Evolutionary conservation across 352 stramenopile species (phyloP).

Genomic region (Globisporangium carolinianum): DNA sequence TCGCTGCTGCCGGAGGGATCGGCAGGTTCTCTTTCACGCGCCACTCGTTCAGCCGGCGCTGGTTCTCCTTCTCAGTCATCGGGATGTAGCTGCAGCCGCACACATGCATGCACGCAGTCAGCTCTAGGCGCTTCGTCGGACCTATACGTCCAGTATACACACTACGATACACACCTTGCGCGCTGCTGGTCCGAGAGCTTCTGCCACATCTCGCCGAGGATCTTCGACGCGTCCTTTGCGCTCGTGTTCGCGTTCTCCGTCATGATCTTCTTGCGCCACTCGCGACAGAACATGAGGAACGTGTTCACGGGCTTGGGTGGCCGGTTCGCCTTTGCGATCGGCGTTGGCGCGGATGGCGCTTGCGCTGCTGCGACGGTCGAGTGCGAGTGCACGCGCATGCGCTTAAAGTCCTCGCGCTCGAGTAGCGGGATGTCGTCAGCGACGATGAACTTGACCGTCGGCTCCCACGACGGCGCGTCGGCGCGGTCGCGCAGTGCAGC

Average conservation of each 20-base stretch:
- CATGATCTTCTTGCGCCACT: slow-evolving; percentile 83
- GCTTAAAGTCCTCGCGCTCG: slow-evolving; percentile 75
- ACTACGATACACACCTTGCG: slow-evolving; percentile 31
- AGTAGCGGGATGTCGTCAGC: slow-evolving; percentile 66
- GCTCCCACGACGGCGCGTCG: slow-evolving; percentile 53
- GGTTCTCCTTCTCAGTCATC: slow-evolving; percentile 72
- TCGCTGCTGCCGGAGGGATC: slow-evolving; percentile 4
- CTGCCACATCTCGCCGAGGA: slow-evolving; percentile 82
- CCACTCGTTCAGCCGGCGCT: slow-evolving; percentile 71
- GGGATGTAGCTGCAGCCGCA: slow-evolving; percentile 42
- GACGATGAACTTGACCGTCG: slow-evolving; percentile 68
- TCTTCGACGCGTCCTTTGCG: slow-evolving; percentile 77
- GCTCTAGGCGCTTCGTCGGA: too few relatives aligned
- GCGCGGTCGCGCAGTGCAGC: slow-evolving; percentile 53
- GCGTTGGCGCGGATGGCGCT: slow-evolving; percentile 17
- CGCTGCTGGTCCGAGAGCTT: slow-evolving; percentile 74
- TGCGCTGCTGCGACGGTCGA: slow-evolving; percentile 23
- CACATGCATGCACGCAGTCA: background rate
- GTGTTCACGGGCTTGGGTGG: slow-evolving; percentile 81
- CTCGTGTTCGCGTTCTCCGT: slow-evolving; percentile 57
- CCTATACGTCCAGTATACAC: background rate
- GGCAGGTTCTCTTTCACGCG: slow-evolving; percentile 65
- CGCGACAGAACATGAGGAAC: slow-evolving; percentile 80
- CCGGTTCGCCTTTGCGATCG: slow-evolving; percentile 45
- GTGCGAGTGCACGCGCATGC: slow-evolving; percentile 62